Evolutionary conservation across 257 asterid species (phyloP), one percentile per base, ranked within the genome.

Genomic region (Plantago ovata): DNA sequence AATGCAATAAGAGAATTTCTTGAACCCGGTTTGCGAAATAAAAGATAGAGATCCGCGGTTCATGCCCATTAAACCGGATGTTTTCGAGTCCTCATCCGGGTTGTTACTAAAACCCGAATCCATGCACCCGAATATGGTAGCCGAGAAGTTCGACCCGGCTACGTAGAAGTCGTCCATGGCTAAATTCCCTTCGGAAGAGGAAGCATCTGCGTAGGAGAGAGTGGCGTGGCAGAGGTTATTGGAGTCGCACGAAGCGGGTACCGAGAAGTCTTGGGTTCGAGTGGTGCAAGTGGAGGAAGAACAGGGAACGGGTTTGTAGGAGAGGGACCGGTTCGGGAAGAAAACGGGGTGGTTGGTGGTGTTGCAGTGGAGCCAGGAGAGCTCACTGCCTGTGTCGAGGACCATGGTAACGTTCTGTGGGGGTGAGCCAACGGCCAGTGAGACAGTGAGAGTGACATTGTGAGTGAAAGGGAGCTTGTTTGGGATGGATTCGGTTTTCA

Each of bases 11-110:
- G 98, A 85, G 38, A 91, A 91, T 56, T 84, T 85, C 76, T 77
- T 79, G 50, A 87, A 83, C 1, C 89, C 92, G 84, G 83, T 85
- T 64, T 91, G 98, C 0, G 98, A 85, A 13, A 91, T 78, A 15
- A 91, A 91, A 0, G 96, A 87, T 0, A 87, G 81, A 0, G 87
- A 66, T 4, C 96, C 98, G 38, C 96, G 92, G 68, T 91, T 87
- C 98, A 91, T 91, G 22, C 98, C 98, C 82, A 89, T 82, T 36
- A 89, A 64, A 73, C 97, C 97, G 71, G 94, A 81, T 0, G 97
- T 84, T 65, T 86, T 87, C 11, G 73, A 40, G 15, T 86, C 95
- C 41, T 86, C 97, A 15, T 72, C 95, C 4, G 84, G 38, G n/a
- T 79, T 77, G 24, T 70, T 82, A 60, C 81, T 86, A 44, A 67